phyloP scores from a whole-genome alignment of 1,284 basidiomycete genomes.

The Phylloboletellus chloephorus region DNA sequence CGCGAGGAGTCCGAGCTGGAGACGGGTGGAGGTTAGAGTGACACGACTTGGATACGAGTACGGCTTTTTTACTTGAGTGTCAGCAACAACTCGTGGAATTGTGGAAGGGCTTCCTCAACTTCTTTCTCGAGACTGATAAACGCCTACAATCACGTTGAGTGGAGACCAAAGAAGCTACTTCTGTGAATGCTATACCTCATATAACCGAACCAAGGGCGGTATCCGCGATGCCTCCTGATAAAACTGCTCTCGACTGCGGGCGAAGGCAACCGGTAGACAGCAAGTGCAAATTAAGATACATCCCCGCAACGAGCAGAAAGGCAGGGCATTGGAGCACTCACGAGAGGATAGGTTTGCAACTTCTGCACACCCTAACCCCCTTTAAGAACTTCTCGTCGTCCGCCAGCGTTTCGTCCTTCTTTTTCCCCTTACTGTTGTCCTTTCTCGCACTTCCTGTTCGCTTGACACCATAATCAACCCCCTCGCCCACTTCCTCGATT shows the following conservation, averaged over 20 bases:
- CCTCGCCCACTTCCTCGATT: conserved; percentile 83
- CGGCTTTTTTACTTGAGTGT: conserved; percentile 45
- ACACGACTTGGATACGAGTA: neutral
- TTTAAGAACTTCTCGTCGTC: conserved; percentile 77
- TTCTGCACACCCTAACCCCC: conserved; percentile 78
- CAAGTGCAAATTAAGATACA: neutral
- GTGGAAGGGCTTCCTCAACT: conserved; percentile 62
- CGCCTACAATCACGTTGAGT: conserved; percentile 36
- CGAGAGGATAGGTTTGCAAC: conserved; percentile 76
- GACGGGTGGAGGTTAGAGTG: neutral
- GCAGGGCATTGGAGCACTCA: conserved; percentile 37
- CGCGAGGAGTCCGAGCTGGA: conserved; percentile 55
- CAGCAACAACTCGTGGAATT: conserved; percentile 64
- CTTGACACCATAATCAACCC: conserved; percentile 79
- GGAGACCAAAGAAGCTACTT: neutral
- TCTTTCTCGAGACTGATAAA: conserved; percentile 75
- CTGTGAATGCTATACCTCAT: conserved; percentile 47
- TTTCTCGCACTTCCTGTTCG: conserved; percentile 35
- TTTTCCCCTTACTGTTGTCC: conserved; percentile 38
- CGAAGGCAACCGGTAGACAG: neutral
- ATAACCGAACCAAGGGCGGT: conserved; percentile 64
- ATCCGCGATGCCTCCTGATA: conserved; percentile 59
- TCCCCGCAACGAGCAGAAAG: neutral
- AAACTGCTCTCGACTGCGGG: conserved; percentile 70
- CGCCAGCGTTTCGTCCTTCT: conserved; percentile 30